Evolutionary conservation across 2,329 filamentous ascomycete species (phyloP).

Genomic region (Fonsecaea monophora): DNA sequence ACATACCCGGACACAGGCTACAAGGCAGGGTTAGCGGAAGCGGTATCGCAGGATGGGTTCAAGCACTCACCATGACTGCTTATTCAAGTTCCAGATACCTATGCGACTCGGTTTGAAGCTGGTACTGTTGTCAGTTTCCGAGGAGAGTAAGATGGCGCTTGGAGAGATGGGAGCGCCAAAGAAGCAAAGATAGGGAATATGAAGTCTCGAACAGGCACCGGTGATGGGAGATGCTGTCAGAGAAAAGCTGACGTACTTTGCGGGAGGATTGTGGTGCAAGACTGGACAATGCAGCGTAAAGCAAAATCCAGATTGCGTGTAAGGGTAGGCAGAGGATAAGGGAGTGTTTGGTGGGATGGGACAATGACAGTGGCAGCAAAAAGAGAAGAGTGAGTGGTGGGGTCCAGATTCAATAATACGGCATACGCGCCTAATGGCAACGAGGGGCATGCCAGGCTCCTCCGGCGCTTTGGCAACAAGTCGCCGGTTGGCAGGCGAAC

Average conservation of each 20-base stretch:
- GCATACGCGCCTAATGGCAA: constrained; percentile 7
- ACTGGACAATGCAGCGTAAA: constrained; percentile 8
- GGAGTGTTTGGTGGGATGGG: constrained; percentile 19
- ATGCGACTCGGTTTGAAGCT: constrained; percentile 23
- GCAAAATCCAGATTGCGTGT: constrained; percentile 12
- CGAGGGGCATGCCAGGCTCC: constrained; percentile 14
- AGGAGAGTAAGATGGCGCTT: constrained; percentile 16
- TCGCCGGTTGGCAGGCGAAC: constrained; percentile 16
- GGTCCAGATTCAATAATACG: constrained; percentile 19
- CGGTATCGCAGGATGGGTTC: neutral
- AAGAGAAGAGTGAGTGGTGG: constrained; percentile 12
- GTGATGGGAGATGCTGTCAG: neutral
- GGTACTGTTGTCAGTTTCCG: constrained; percentile 22
- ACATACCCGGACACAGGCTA: constrained; percentile 42
- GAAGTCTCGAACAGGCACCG: constrained; percentile 7
- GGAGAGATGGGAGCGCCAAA: constrained; percentile 3
- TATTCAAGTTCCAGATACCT: constrained; percentile 4
- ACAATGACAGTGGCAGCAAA: constrained; percentile 15
- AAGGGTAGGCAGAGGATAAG: constrained; percentile 20
- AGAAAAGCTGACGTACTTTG: constrained; percentile 20
- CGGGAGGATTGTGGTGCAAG: constrained; percentile 16
- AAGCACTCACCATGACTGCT: constrained; percentile 36
- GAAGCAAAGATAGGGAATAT: constrained; percentile 10
- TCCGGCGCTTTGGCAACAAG: constrained; percentile 1
- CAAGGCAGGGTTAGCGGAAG: constrained; percentile 21